phyloP scores from a whole-genome alignment of 1,284 basidiomycete species.

The Naganishia liquefaciens region DNA sequence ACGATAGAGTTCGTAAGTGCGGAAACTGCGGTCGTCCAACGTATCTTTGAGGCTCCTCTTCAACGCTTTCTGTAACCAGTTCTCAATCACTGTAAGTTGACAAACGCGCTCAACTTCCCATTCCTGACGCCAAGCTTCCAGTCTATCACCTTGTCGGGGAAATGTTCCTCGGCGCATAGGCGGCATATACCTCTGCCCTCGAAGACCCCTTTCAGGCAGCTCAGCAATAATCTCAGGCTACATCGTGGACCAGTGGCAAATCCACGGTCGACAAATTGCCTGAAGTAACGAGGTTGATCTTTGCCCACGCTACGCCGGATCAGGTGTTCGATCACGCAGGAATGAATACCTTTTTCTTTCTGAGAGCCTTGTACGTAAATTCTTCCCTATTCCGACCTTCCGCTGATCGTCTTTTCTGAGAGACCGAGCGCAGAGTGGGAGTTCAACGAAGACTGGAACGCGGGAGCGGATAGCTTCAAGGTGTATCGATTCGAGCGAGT shows the following conservation, averaged over 20 bases:
- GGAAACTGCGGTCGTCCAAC: too few relatives aligned
- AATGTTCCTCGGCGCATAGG: constrained; percentile 42
- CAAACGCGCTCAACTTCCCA: background rate
- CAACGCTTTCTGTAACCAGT: background rate
- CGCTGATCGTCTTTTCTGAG: background rate
- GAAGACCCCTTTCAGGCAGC: too few relatives aligned
- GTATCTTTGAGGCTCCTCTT: too few relatives aligned
- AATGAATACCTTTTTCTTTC: constrained; percentile 18
- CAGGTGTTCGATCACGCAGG: constrained; percentile 16
- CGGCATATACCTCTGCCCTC: constrained; percentile 30
- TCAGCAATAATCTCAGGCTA: background rate
- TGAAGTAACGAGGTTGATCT: constrained; percentile 1
- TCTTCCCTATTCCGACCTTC: background rate
- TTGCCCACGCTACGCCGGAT: background rate
- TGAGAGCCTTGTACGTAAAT: constrained; percentile 5
- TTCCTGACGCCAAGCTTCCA: background rate
- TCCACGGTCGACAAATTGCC: background rate
- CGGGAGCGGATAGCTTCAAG: constrained; percentile 11
- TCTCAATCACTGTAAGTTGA: constrained; percentile 13
- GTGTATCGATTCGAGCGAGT: constrained; percentile 11
- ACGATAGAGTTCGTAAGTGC: constrained; percentile 15
- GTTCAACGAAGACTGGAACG: constrained; percentile 20
- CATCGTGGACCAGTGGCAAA: background rate
- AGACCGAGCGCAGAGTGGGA: constrained; percentile 21
- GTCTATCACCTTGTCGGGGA: constrained; percentile 47